Evolutionary conservation across 2,329 filamentous ascomycete genomes (phyloP).

Genomic region (Aschersonia sp.): DNA sequence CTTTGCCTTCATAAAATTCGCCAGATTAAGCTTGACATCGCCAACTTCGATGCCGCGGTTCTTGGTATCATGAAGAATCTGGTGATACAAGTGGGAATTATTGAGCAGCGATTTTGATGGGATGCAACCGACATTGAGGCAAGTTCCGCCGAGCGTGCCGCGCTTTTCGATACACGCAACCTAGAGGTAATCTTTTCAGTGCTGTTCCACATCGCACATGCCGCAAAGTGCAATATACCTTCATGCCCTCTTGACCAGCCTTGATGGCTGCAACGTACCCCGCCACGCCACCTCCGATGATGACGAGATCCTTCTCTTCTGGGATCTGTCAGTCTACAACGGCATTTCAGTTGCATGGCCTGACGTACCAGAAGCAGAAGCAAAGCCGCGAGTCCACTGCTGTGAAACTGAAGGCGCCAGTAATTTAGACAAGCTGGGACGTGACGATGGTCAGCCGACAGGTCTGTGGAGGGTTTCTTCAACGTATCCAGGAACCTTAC

Average conservation of each 20-base stretch:
- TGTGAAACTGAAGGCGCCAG: constrained; percentile 23
- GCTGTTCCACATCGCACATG: neutral
- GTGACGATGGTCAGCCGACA: neutral
- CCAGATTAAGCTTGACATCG: constrained; percentile 91
- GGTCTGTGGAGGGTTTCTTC: neutral
- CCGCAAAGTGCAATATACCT: constrained; percentile 40
- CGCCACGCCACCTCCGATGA: constrained; percentile 95
- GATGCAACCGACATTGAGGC: constrained; percentile 97
- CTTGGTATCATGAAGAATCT: constrained; percentile 93
- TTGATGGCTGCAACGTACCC: constrained; percentile 99
- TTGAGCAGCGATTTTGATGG: constrained; percentile 98
- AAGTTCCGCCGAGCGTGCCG: constrained; percentile 86
- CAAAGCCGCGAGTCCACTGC: constrained; percentile 44
- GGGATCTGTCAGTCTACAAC: constrained; percentile 23
- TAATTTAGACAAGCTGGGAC: constrained; percentile 31
- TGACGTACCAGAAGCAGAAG: constrained; percentile 39
- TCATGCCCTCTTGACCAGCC: constrained; percentile 91
- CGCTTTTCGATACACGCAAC: constrained; percentile 98
- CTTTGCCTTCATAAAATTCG: constrained; percentile 97
- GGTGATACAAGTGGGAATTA: constrained; percentile 98
- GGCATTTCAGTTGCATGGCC: neutral
- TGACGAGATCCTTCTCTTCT: constrained; percentile 94
- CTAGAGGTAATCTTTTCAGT: constrained; percentile 26
- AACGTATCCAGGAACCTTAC: constrained; percentile 21
- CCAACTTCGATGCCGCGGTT: constrained; percentile 93